Evolutionary conservation across 1,284 basidiomycete genomes (phyloP).

Genomic region (Apiotrichum gracile): DNA sequence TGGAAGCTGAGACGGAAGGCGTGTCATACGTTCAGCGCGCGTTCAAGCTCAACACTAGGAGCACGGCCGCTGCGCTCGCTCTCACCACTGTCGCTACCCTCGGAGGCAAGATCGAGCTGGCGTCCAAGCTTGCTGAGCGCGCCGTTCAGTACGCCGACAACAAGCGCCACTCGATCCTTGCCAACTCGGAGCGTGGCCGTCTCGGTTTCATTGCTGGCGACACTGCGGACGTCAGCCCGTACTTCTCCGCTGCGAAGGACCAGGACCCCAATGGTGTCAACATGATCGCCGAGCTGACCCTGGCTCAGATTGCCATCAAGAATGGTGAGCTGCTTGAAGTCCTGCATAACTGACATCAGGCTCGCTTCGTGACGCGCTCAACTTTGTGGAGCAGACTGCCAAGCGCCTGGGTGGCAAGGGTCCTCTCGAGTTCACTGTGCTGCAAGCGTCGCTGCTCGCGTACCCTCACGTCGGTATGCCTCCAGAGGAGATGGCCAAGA

Average conservation of each 20-base stretch:
- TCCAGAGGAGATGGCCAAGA: slow-evolving; percentile 62
- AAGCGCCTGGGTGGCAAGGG: slow-evolving; percentile 41
- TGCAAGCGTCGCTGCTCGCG: slow-evolving; percentile 78
- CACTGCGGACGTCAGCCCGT: slow-evolving; percentile 59
- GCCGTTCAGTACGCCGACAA: slow-evolving; percentile 89
- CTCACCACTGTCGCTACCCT: slow-evolving; percentile 30
- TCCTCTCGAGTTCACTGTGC: slow-evolving; percentile 69
- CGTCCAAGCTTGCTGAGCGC: slow-evolving; percentile 82
- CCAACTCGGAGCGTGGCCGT: slow-evolving; percentile 68
- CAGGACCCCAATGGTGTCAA: slow-evolving; percentile 59
- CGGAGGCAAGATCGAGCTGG: slow-evolving; percentile 51
- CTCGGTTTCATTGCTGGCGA: slow-evolving; percentile 65
- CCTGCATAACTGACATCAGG: slow-evolving; percentile 37
- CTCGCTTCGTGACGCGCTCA: slow-evolving; percentile 56
- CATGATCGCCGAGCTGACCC: slow-evolving; percentile 69
- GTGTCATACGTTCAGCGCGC: slow-evolving; percentile 32
- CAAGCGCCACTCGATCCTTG: slow-evolving; percentile 69
- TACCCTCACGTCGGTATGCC: slow-evolving; percentile 72
- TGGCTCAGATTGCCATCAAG: slow-evolving; percentile 77
- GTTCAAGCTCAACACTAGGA: slow-evolving; percentile 41
- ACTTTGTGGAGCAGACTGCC: slow-evolving; percentile 72
- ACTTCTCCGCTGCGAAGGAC: slow-evolving; percentile 67
- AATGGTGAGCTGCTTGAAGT: slow-evolving; percentile 53
- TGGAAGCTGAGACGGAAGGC: slow-evolving; percentile 30
- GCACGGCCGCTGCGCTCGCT: slow-evolving; percentile 32